Evolutionary conservation across 176 grass and related monocot species (phyloP).

Genomic region (Oryza officinalis): DNA sequence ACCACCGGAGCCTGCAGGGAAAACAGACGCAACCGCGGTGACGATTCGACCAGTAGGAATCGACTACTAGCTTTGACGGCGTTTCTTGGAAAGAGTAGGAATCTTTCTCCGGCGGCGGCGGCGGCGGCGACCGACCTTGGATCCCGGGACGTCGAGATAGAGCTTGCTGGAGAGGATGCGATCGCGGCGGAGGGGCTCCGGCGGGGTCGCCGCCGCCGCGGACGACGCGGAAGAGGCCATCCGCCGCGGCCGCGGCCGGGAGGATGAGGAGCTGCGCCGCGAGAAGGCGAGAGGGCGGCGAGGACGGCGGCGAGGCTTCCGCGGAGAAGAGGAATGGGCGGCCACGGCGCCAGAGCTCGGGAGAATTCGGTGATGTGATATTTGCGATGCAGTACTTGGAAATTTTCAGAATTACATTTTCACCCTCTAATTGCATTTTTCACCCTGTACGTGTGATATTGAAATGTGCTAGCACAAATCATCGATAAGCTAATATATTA

Average conservation of each 20-base stretch:
- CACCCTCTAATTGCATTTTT: no score
- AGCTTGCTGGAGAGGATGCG: constrained; percentile 95
- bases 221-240: constrained; percentile 54
- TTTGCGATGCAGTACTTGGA: accelerated
- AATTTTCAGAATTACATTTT: neutral
- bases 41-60: neutral
- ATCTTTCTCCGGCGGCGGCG: neutral
- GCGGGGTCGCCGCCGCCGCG: neutral
- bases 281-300: neutral
- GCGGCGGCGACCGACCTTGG: constrained; percentile 54
- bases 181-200: constrained; percentile 48
- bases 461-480: no score
- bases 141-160: constrained; percentile 72
- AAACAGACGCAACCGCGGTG: neutral
- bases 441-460: no score
- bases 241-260: neutral
- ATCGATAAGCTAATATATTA: no score
- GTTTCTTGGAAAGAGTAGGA: neutral
- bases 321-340: neutral
- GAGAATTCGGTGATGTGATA: constrained; percentile 30
- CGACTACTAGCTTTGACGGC: neutral
- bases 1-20: constrained; percentile 62
- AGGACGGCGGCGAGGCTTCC: neutral
- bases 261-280: no score
- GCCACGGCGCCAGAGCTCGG: neutral